Evolutionary conservation across 768 basidiomycete genomes (phyloP).

Genomic region (Leccinum ochraceum): DNA sequence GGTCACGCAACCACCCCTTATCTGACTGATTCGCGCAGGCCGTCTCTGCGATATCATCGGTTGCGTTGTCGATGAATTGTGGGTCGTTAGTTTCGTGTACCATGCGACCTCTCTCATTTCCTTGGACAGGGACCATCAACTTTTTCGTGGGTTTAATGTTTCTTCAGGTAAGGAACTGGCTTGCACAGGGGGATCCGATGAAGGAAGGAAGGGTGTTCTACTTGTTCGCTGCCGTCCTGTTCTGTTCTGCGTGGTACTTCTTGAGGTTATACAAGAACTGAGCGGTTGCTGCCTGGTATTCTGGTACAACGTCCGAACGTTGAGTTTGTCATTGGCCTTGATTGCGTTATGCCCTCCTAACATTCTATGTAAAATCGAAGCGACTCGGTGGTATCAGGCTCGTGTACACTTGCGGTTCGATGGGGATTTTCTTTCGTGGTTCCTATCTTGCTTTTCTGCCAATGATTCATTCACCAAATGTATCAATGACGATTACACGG

Average conservation of each 20-base stretch:
- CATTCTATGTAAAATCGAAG: neutral
- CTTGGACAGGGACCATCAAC: constrained; percentile 70
- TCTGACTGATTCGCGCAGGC: constrained; percentile 44
- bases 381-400: neutral
- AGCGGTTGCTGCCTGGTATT: neutral
- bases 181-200: constrained; percentile 56
- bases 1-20: neutral
- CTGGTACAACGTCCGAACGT: neutral
- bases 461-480: no score
- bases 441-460: no score
- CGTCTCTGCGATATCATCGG: constrained; percentile 77
- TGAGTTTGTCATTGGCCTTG: neutral
- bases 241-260: constrained; percentile 26
- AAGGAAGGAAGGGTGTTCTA: constrained; percentile 92
- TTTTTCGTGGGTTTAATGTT: constrained; percentile 85
- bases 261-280: constrained; percentile 29
- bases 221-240: constrained; percentile 67
- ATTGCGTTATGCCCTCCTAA: constrained; percentile 14
- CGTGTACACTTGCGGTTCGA: no score
- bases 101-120: constrained; percentile 1
- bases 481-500: no score
- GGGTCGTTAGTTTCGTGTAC: constrained; percentile 25
- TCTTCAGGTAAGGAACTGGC: constrained; percentile 75
- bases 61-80: constrained; percentile 75
- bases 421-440: no score